Base-by-base conservation (phyloP, 2,329 filamentous ascomycete genomes). In the Beauveria sp. region DNA sequence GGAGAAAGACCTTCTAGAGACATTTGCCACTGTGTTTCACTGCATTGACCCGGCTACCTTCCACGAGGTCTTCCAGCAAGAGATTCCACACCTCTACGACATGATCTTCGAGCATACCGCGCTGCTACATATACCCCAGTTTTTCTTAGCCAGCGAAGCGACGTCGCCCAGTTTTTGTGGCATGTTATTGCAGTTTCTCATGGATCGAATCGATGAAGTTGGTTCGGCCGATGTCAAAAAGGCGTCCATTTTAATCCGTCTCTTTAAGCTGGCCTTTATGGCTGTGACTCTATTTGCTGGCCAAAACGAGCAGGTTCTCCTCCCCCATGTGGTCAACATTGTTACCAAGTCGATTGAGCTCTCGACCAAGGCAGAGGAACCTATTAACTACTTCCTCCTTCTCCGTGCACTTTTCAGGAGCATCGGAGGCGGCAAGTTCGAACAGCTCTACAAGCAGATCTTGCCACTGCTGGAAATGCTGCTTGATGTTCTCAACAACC, bases 231-330 rank as follows among this genome's bases (percentile, higher is more conserved):
- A 99, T 73, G 87, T 94, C 58, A 92, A 91, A 70, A 96, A 93
- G 73, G 93, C 94, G 0, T 93, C 92, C 6, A 96, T 99, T 53
- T 77, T 99, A 40, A 78, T 99, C 55, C 85, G 96, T 60, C 85
- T 99, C 56, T 99, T 97, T 78, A 99, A 99, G 75, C 77, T 99
- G 55, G 96, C 93, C 0, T 99, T 99, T 73, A 99, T 99, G 94
- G 96, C 96, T 0, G 94, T 99, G 44, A 99, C 94, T 0, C 80
- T 99, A 1, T 99, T 99, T 73, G 92, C 92, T 0, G 82, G 84
- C 9, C 92, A 97, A 70, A 99, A 99, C 68, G 94, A 99, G 75
- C 90, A 94, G 71, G 92, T 99, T 2, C 80, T 99, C 16, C 80
- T 97, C 58, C 96, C 96, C 0, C 94, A 99, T 72, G 93, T 99